A percentile compares a stretch with the other conserved stretches of the same genome.
Conservation (phyloP, 1,284 basidiomycete species). For the Papiliotrema terrestris region DNA sequence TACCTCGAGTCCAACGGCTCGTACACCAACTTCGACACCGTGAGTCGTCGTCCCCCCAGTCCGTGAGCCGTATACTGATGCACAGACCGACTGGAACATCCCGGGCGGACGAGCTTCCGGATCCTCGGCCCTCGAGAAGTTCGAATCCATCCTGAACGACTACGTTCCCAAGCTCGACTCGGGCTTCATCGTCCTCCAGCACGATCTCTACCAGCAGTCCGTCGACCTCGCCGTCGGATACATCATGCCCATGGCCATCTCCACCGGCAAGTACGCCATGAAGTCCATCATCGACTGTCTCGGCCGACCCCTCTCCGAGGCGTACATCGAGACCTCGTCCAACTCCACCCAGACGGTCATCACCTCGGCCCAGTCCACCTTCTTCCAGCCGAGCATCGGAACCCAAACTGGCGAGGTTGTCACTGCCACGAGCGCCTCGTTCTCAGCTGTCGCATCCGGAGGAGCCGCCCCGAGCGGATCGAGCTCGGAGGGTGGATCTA, state of each 20-base stretch:
- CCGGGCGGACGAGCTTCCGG: slow-evolving; percentile 66
- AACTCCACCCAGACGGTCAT: slow-evolving; percentile 39
- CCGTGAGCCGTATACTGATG: neutral
- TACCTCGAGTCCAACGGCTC: slow-evolving; percentile 33
- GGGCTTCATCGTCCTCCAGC: slow-evolving; percentile 85
- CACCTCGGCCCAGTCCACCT: slow-evolving; percentile 27
- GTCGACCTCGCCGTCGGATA: slow-evolving; percentile 86
- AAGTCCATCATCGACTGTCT: slow-evolving; percentile 64
- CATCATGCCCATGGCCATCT: slow-evolving; percentile 65
- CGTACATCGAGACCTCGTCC: slow-evolving; percentile 49
- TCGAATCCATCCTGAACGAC: slow-evolving; percentile 48
- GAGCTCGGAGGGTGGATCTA: neutral
- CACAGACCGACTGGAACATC: slow-evolving; percentile 72
- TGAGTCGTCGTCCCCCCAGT: slow-evolving; percentile 32
- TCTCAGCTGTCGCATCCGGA: neutral
- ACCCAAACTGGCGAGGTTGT: slow-evolving; percentile 27
- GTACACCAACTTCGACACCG: slow-evolving; percentile 67
- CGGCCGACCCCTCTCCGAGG: slow-evolving; percentile 50
- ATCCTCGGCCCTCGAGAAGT: slow-evolving; percentile 55
- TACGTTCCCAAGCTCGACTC: slow-evolving; percentile 43
- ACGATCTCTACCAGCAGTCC: slow-evolving; percentile 78
- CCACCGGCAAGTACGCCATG: slow-evolving; percentile 56
- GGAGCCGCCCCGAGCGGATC: neutral
- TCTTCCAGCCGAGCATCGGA: slow-evolving; percentile 37
- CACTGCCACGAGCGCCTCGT: slow-evolving; percentile 8